Evolutionary conservation across 1,284 basidiomycete genomes (phyloP), one percentile per base, ranked within the genome.

Genomic region (Farysia itapuensis): DNA sequence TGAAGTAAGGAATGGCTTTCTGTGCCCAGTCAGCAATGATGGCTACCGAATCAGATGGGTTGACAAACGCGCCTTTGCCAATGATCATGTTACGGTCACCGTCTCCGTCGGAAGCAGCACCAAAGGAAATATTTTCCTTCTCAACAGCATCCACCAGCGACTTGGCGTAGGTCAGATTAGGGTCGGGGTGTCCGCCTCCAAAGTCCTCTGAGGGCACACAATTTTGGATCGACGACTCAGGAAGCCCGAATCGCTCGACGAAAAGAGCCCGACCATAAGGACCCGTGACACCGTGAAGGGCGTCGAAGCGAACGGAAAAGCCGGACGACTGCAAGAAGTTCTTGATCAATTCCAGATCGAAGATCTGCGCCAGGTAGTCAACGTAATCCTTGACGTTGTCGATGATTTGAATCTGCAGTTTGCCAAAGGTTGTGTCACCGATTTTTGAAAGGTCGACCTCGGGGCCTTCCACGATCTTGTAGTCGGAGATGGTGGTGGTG

Each of bases 31-130:
- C 88, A 35, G 94, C 94, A 72, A 99, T 99, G 81, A 98, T 93
- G 35, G 95, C 95, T 39, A 99, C 93, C 24, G 89, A 93, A 80
- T 98, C 94, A 20, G 86, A 89, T 14, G 94, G 94, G 25, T 93
- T 98, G 60, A 98, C 95, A 79, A 99, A 98, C 23, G 94, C 95
- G 64, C 88, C 86, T 79, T 90, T 88, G 72, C 94, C 95, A 79
- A 98, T 97, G 77, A 99, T 98, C 94, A 98, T 98, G 83, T 98
- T 98, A 54, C 94, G 82, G 79, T 98, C 94, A 32, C 94, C 94
- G 74, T 98, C 94, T 37, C 94, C 94, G 77, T 99, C 94, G 56
- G 87, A 90, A 4, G 94, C 94, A 25, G 95, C 95, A 52, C 94
- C 94, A 72, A 99, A 98, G 37, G 85, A 82, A 68, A 98, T 93